Evolutionary conservation across 371 early-diverging fungal genomes (phyloP), one percentile per base, ranked within the genome.

Genomic region (Rhizopus microsporus): DNA sequence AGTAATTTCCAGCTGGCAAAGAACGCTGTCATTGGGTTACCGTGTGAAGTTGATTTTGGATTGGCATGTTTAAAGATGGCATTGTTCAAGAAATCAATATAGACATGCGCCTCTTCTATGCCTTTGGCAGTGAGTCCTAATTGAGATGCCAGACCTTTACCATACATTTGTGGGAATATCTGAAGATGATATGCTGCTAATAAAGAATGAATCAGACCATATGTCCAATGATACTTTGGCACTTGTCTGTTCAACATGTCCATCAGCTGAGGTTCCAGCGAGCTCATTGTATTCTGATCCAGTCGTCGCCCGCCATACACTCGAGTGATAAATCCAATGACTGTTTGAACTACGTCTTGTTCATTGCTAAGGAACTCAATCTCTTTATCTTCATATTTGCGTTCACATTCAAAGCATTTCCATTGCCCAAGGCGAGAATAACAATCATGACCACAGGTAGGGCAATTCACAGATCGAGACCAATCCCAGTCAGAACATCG

Each of bases 1-100:
- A 70, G 38, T 15, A 74, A 48, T 12, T 67, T 62, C 79, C 79
- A 79, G 3, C 71, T 67, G 32, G 76, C 79, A 53, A 79, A 72
- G 50, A 79, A 76, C 2, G 72, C 74, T 12, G 79, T 62, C 62
- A 76, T 65, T 2, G 70, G 69, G 45, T 72, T 76, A 1, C 72
- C 74, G 10, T 60, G 61, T 0, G 57, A 46, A 8, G 38, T 43
- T 12, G 54, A 37, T 3, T 54, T 15, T 9, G 54, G 17, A 9
- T 54, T 45, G 7, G 54, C 17, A 42, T 54, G 62, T 1, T 57
- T 31, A 53, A 54, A 56, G 35, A 71, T 68, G 3, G 39, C 34
- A 10, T 54, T 15, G 17, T 69, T 44, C 32, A 75, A 55, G 13
- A 61, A 75, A 0, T 67, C 60, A 7, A 79, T 32, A 50, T 75